phyloP scores from a whole-genome alignment of 371 early-diverging fungal genomes.

The Haplosporangium sp. region DNA sequence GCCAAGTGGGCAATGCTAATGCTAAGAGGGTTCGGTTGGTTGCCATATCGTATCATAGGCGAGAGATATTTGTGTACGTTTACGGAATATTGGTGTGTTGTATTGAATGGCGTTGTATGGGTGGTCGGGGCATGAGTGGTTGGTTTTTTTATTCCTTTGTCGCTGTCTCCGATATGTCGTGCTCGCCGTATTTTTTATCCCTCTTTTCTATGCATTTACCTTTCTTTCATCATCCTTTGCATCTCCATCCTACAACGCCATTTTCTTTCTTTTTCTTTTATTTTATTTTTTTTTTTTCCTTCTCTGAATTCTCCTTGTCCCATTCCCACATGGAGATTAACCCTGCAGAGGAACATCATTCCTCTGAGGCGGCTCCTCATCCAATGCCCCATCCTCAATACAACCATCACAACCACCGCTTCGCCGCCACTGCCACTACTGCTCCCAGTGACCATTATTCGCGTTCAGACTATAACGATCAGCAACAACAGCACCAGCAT shows the following conservation, averaged over 20 bases:
- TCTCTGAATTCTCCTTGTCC: neutral
- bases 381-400: neutral
- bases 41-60: no score
- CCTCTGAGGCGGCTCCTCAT: conserved; percentile 5
- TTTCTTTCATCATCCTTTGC: neutral
- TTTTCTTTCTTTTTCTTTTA: neutral
- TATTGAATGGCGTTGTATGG: no score
- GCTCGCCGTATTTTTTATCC: neutral
- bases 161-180: neutral
- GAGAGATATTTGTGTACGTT: no score
- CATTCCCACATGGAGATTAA: conserved; percentile 21
- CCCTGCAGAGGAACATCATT: conserved; percentile 14
- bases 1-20: no score
- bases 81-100: no score
- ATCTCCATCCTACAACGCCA: neutral
- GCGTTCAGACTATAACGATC: neutral
- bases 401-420: neutral
- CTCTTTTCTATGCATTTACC: neutral
- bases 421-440: neutral
- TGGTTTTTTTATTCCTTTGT: no score
- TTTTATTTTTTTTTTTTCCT: neutral
- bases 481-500: conserved; percentile 9
- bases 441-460: neutral
- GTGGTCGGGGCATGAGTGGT: no score
- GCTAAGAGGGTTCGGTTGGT: no score